These are phyloP conservation scores for Cercospora canescens DNA, from an alignment of 2,329 filamentous ascomycete species.

Conservation along the genomic window DNA sequence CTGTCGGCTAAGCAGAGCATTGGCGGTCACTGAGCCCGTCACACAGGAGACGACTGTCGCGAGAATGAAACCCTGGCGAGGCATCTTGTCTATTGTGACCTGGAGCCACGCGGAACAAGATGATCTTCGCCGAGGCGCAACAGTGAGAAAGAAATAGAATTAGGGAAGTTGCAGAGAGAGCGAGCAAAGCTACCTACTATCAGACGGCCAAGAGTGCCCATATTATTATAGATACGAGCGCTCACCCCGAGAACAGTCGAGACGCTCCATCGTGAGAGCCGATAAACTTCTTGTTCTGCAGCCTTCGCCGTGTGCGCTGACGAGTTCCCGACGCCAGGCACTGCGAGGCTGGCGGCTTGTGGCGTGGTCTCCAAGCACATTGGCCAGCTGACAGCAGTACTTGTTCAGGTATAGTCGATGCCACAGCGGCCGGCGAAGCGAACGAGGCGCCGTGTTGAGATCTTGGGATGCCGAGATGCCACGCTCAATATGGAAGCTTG, in stretches of 20 bases:
- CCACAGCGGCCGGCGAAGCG: not conserved
- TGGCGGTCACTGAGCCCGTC: not conserved
- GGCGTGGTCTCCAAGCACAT: conserved; percentile 1
- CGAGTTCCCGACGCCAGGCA: not conserved
- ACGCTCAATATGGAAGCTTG: not conserved
- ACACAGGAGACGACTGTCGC: not conserved
- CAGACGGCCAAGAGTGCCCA: not conserved
- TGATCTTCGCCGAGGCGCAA: not conserved
- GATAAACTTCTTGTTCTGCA: not conserved
- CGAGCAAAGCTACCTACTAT: not conserved
- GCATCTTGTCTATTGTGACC: not conserved
- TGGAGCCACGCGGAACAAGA: not conserved
- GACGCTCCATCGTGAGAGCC: not conserved
- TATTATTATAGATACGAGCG: not conserved
- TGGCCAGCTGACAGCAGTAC: conserved; percentile 1
- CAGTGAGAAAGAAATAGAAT: not conserved
- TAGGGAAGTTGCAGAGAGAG: not conserved
- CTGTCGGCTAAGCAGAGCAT: conserved; percentile 1
- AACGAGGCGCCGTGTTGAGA: not conserved
- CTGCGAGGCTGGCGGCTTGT: not conserved
- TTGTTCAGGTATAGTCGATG: conserved; percentile 1
- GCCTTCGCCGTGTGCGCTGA: not conserved
- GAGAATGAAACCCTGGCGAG: not conserved
- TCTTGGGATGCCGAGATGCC: not conserved
- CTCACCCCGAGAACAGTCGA: not conserved